Evolutionary conservation across 1,139 yeast species (phyloP).

Genomic region (Candida gigantensis): DNA sequence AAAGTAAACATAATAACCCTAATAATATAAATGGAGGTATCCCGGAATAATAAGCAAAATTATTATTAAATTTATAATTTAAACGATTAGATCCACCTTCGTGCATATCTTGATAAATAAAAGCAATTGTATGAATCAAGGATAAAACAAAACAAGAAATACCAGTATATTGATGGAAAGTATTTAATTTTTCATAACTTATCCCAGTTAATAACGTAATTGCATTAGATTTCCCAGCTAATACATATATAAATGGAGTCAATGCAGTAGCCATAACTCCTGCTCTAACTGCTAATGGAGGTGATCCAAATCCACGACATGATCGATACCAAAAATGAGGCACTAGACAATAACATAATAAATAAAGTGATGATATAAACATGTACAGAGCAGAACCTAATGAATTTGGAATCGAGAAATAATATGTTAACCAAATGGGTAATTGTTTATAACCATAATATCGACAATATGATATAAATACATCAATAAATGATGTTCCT

Average conservation of each 20-base stretch:
- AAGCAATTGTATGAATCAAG: slow-evolving; percentile 57
- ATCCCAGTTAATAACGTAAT: slow-evolving; percentile 55
- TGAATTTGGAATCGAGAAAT: slow-evolving; percentile 52
- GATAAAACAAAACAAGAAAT: slow-evolving; percentile 48
- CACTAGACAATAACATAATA: slow-evolving; percentile 43
- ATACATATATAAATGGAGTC: slow-evolving; percentile 51
- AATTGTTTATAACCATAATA: slow-evolving; percentile 51
- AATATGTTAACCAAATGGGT: slow-evolving; percentile 35
- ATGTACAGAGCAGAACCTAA: slow-evolving; percentile 48
- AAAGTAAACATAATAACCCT: slow-evolving; percentile 46
- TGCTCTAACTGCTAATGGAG: slow-evolving; percentile 61
- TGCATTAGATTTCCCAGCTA: slow-evolving; percentile 56
- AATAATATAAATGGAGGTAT: slow-evolving; percentile 48
- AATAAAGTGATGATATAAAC: slow-evolving; percentile 42
- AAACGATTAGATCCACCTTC: slow-evolving; percentile 52
- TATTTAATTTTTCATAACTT: slow-evolving; percentile 56
- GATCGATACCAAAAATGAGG: slow-evolving; percentile 60
- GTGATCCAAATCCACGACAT: slow-evolving; percentile 60
- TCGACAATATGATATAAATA: slow-evolving; percentile 43
- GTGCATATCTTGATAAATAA: slow-evolving; percentile 42
- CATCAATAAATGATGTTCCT: slow-evolving; percentile 25
- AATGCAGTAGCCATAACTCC: slow-evolving; percentile 56
- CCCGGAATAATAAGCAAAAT: slow-evolving; percentile 30
- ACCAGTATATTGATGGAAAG: slow-evolving; percentile 53
- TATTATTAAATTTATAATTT: slow-evolving; percentile 17